Conservation (phyloP, 2,329 filamentous ascomycete genomes). For the Fusarium udum region DNA sequence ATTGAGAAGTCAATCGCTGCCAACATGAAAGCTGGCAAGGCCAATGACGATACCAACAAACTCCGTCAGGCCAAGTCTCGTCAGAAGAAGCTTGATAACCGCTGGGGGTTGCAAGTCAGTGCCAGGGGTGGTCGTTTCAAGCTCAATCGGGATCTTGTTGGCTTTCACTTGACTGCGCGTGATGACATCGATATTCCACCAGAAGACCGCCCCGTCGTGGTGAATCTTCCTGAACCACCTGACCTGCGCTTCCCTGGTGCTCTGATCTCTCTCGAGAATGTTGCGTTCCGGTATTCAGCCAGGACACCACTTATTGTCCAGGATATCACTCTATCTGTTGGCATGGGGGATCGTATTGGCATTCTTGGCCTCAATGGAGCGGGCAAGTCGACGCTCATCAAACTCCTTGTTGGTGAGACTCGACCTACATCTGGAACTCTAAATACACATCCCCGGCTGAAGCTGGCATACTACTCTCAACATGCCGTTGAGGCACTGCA, state of each 20-base stretch:
- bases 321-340: conserved; percentile 73
- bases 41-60: conserved; percentile 84
- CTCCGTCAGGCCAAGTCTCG: conserved; percentile 85
- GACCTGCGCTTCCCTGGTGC: conserved; percentile 80
- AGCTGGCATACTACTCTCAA: conserved; percentile 81
- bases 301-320: conserved; percentile 59
- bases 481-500: conserved; percentile 78
- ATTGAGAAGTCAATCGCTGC: conserved; percentile 81
- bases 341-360: conserved; percentile 78
- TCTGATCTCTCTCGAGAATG: conserved; percentile 75
- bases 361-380: conserved; percentile 82
- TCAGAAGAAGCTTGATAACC: conserved; percentile 85
- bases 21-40: conserved; percentile 79
- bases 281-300: conserved; percentile 70
- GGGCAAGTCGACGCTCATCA: conserved; percentile 83
- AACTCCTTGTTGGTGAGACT: conserved; percentile 70
- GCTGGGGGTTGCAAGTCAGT: conserved; percentile 79
- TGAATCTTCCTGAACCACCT: conserved; percentile 68
- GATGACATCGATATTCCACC: conserved; percentile 77
- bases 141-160: conserved; percentile 76
- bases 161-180: conserved; percentile 67
- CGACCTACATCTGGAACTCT: conserved; percentile 70
- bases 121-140: conserved; percentile 81
- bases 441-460: conserved; percentile 73
- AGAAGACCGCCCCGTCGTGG: conserved; percentile 66